Percentiles rank a stretch among this genome's conserved stretches.
phyloP scores from a whole-genome alignment of 139 green algal genomes.

The Chlamydomonas sp. region DNA sequence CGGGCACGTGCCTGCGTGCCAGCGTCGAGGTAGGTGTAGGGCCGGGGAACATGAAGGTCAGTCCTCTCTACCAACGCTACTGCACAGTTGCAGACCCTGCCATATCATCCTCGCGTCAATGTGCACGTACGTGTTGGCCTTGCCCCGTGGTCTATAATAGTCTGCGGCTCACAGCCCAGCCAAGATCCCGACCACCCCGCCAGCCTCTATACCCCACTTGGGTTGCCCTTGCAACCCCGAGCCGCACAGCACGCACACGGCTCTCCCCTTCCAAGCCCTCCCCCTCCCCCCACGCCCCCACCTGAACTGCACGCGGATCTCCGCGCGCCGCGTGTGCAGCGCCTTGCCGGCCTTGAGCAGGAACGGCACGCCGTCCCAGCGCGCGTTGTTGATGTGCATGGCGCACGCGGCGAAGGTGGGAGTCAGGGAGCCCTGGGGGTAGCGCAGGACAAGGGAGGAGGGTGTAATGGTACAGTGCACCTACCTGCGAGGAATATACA shows the following conservation, averaged over 20 bases:
- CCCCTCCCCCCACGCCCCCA: conserved; percentile 9
- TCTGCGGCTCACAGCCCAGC: background rate
- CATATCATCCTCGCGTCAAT: no score
- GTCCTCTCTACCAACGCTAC: no score
- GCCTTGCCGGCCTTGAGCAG: conserved; percentile 99
- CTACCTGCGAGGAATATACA: no score
- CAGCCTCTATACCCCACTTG: no score
- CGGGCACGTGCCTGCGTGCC: conserved; percentile 92
- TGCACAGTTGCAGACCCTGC: no score
- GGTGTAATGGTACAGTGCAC: no score
- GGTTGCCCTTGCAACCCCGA: no score
- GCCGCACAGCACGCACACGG: background rate
- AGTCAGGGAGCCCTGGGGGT: conserved; percentile 70
- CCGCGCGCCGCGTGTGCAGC: conserved; percentile 85
- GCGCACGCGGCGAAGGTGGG: conserved; percentile 95
- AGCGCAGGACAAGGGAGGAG: background rate
- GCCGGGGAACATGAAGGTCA: background rate
- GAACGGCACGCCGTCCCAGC: conserved; percentile 99
- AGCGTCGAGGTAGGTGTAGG: background rate
- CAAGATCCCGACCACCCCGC: no score
- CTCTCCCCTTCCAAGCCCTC: background rate
- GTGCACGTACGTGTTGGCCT: no score
- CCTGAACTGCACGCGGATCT: conserved; percentile 98
- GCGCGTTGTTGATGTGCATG: conserved; percentile 96
- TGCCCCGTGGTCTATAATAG: no score